phyloP scores from a whole-genome alignment of 202 grass and related monocot species.

The Dendrocalamus latiflorus region DNA sequence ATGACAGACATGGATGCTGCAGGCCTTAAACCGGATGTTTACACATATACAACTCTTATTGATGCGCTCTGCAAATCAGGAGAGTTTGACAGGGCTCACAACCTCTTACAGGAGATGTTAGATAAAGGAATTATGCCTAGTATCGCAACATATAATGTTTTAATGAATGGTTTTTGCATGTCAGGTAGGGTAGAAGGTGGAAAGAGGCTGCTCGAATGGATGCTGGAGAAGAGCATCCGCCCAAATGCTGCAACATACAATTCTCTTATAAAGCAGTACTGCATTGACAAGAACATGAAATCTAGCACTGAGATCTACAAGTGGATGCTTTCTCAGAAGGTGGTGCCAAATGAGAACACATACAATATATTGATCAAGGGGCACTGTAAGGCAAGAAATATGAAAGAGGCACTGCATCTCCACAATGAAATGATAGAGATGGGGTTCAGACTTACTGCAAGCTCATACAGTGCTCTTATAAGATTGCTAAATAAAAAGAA shows the following conservation, averaged over 20 bases:
- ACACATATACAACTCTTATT: too few species aligned
- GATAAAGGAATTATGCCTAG: slow-evolving; percentile 88
- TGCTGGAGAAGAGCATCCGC: slow-evolving; percentile 62
- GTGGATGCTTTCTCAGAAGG: slow-evolving; percentile 50
- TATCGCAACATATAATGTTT: slow-evolving; percentile 89
- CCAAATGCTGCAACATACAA: slow-evolving; percentile 76
- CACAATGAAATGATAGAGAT: slow-evolving; percentile 67
- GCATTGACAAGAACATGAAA: slow-evolving; percentile 84
- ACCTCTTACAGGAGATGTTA: slow-evolving; percentile 75
- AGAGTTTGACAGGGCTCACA: too few species aligned
- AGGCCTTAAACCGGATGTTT: slow-evolving; percentile 59
- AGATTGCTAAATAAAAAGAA: slow-evolving; percentile 83
- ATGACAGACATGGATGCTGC: slow-evolving; percentile 81
- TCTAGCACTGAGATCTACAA: slow-evolving; percentile 70
- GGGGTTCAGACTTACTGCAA: slow-evolving; percentile 63
- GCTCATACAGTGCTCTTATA: slow-evolving; percentile 72
- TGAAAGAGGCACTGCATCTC: too few species aligned
- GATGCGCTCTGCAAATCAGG: too few species aligned
- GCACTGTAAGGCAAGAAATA: slow-evolving; percentile 82
- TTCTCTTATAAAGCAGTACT: slow-evolving; percentile 82
- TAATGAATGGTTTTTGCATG: slow-evolving; percentile 95
- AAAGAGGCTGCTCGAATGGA: slow-evolving; percentile 76
- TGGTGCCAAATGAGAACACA: slow-evolving; percentile 66
- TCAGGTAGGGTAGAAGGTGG: slow-evolving; percentile 74
- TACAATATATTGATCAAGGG: slow-evolving; percentile 95